Evolutionary conservation across 179 eudicot species (phyloP).

Genomic region (Silene vulgaris): DNA sequence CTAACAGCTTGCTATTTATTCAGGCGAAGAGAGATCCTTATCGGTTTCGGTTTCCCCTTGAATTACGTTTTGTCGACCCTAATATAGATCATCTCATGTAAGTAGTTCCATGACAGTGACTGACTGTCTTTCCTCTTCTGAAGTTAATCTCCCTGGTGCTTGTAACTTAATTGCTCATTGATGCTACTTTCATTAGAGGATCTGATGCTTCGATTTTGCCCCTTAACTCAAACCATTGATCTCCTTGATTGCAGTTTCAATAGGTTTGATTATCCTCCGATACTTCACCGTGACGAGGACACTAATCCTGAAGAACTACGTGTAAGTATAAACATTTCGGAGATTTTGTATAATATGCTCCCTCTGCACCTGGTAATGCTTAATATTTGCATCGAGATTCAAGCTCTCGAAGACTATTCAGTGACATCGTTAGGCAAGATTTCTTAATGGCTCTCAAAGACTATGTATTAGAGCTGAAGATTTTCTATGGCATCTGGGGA

Average conservation of each 20-base stretch:
- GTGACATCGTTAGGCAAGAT: background rate
- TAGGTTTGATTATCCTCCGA: constrained; percentile 84
- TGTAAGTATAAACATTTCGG: constrained; percentile 39
- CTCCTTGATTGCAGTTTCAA: constrained; percentile 68
- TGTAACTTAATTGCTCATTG: background rate
- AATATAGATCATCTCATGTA: constrained; percentile 93
- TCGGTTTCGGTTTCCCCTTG: constrained; percentile 90
- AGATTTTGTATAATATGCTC: background rate
- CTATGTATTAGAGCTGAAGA: too few relatives aligned
- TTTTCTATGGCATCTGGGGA: too few relatives aligned
- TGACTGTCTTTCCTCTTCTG: constrained; percentile 13
- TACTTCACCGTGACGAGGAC: constrained; percentile 88
- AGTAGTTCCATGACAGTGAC: constrained; percentile 23
- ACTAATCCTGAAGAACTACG: constrained; percentile 76
- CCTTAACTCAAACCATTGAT: constrained; percentile 17
- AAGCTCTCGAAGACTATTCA: background rate
- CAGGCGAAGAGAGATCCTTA: constrained; percentile 99
- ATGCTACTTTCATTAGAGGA: background rate
- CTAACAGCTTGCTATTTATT: constrained; percentile 24
- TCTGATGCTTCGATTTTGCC: constrained; percentile 11
- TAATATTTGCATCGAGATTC: background rate
- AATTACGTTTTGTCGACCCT: constrained; percentile 91
- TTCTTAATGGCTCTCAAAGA: too few relatives aligned
- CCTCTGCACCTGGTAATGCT: background rate
- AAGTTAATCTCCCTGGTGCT: background rate